Base-by-base conservation (phyloP, 352 stramenopile species). In the Peronospora destructor region DNA sequence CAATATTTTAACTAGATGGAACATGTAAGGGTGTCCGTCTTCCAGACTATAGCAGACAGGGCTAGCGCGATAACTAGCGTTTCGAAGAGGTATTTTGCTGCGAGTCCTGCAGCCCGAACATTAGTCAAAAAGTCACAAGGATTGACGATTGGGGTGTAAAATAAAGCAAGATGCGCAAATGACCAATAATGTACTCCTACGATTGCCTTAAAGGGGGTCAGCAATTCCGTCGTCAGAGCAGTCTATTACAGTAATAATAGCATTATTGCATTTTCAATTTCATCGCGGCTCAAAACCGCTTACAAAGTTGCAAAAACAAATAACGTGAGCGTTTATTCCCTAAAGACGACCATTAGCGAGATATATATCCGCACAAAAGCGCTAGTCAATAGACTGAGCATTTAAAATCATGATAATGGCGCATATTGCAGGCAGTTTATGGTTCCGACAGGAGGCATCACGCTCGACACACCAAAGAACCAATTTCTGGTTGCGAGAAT, bases 401-500 rank as follows among this genome's bases (percentile, higher is more conserved):
- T n/a, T n/a, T n/a, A n/a, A n/a, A n/a, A n/a, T n/a, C n/a, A n/a
- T n/a, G n/a, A n/a, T n/a, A n/a, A n/a, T n/a, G n/a, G n/a, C n/a
- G n/a, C n/a, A n/a, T n/a, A n/a, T n/a, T n/a, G n/a, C n/a, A n/a
- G n/a, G n/a, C n/a, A n/a, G n/a, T n/a, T n/a, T n/a, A n/a, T n/a
- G n/a, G n/a, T n/a, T n/a, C n/a, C n/a, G n/a, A n/a, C n/a, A n/a
- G n/a, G n/a, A n/a, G n/a, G n/a, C n/a, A n/a, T n/a, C n/a, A n/a
- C n/a, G n/a, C n/a, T n/a, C n/a, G n/a, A n/a, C n/a, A n/a, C 30
- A 35, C 38, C 56, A 14, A 69, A 59, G 26, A 73, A 73, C 40
- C 63, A 69, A 7, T 23, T 50, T 17, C 42, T 59, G 12, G n/a
- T 49, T 82, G 68, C 71, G 5, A 53, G 45, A 41, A 78, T 82